Conservation (phyloP, 1,284 basidiomycete genomes). For the Fistulina hepatica region DNA sequence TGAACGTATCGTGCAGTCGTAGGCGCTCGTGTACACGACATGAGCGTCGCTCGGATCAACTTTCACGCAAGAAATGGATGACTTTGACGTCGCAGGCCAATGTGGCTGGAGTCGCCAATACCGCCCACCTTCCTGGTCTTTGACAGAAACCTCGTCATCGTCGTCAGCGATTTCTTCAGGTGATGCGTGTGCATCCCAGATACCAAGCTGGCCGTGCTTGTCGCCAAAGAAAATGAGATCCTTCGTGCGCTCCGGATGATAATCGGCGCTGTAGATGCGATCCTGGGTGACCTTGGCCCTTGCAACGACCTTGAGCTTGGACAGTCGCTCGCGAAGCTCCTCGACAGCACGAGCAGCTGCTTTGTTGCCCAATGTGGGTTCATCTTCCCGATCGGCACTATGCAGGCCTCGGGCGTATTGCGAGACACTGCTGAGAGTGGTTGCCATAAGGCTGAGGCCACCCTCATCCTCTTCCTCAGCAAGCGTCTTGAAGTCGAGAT, state of each 20-base stretch:
- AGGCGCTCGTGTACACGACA: constrained; percentile 67
- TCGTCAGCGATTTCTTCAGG: constrained; percentile 51
- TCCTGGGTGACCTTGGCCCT: constrained; percentile 69
- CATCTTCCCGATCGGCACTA: background rate
- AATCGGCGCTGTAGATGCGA: constrained; percentile 62
- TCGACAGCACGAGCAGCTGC: constrained; percentile 27
- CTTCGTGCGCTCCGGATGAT: constrained; percentile 70
- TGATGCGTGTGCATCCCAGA: constrained; percentile 70
- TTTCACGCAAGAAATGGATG: constrained; percentile 65
- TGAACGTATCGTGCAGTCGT: constrained; percentile 65
- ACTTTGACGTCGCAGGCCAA: constrained; percentile 70
- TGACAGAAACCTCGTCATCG: constrained; percentile 38
- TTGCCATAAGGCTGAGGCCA: constrained; percentile 34
- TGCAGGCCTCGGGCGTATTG: background rate
- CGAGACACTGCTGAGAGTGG: constrained; percentile 32
- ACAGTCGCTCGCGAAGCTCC: constrained; percentile 42
- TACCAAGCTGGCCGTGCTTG: constrained; percentile 67
- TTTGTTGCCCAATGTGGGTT: background rate
- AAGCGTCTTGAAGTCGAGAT: constrained; percentile 49
- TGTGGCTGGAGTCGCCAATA: constrained; percentile 72
- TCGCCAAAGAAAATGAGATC: constrained; percentile 26
- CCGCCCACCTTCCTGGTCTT: constrained; percentile 49
- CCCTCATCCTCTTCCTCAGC: constrained; percentile 36
- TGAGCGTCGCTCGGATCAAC: constrained; percentile 63
- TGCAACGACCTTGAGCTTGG: constrained; percentile 48